Evolutionary conservation across 306 rosid species (phyloP).

Genomic region (Echinosophora koreensis): DNA sequence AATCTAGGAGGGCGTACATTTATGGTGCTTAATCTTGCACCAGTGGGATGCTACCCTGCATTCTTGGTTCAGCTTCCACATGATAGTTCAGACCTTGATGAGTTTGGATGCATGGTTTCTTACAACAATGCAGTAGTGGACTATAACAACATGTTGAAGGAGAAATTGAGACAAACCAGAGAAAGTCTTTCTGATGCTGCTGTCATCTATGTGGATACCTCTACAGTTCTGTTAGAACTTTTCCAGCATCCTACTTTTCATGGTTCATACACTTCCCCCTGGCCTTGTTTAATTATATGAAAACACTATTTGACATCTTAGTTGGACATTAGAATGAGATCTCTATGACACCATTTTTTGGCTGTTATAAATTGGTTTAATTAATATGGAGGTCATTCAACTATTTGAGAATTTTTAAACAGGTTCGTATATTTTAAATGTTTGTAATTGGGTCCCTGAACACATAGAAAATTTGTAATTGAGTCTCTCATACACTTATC

Average conservation of each 20-base stretch:
- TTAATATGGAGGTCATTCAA: too few relatives aligned
- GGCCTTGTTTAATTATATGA: background rate
- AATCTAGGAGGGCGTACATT: slow-evolving; percentile 77
- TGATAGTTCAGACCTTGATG: slow-evolving; percentile 68
- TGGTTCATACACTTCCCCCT: slow-evolving; percentile 54
- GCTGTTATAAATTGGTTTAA: background rate
- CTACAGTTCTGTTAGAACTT: slow-evolving; percentile 67
- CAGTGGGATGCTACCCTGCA: slow-evolving; percentile 91
- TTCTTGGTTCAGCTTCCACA: slow-evolving; percentile 66
- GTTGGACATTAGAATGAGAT: slow-evolving; percentile 7
- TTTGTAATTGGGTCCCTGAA: too few relatives aligned
- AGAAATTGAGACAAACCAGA: slow-evolving; percentile 59
- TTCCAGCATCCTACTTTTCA: slow-evolving; percentile 74
- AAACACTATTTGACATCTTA: background rate
- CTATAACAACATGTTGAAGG: slow-evolving; percentile 73
- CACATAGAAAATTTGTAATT: too few relatives aligned
- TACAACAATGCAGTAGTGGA: slow-evolving; percentile 72
- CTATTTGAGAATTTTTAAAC: too few relatives aligned
- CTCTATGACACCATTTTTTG: slow-evolving; percentile 20
- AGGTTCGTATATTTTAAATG: too few relatives aligned
- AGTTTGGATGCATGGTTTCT: slow-evolving; percentile 77
- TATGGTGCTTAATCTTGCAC: slow-evolving; percentile 83
- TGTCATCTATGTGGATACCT: slow-evolving; percentile 67
- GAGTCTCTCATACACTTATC: too few relatives aligned
- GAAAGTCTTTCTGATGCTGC: slow-evolving; percentile 63